A percentile compares a stretch with the other conserved stretches of the same genome.
These are phyloP conservation scores for Nakazawaea laoshanensis DNA, from an alignment of 805 yeast species.

Conservation along the genomic window DNA sequence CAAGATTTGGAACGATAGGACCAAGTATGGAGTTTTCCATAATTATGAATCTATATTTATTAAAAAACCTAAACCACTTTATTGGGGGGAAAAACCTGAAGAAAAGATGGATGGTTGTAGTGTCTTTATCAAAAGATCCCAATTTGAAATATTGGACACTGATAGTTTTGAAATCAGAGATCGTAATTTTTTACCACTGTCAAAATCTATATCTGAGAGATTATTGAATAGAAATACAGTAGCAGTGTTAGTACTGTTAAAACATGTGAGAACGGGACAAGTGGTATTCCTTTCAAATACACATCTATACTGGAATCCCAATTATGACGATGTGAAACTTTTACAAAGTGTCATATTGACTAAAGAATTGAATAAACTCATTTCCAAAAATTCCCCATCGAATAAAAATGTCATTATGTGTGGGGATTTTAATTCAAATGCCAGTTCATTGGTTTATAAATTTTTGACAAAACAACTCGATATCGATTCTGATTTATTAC, in stretches of 20 bases:
- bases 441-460: conserved; percentile 39
- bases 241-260: conserved; percentile 39
- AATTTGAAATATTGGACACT: conserved; percentile 32
- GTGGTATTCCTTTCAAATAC: conserved; percentile 45
- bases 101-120: conserved; percentile 55
- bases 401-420: conserved; percentile 33
- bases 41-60: conserved; percentile 41
- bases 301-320: conserved; percentile 51
- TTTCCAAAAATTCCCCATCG: conserved; percentile 17
- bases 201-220: conserved; percentile 25
- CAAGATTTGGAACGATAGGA: conserved; percentile 26
- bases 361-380: conserved; percentile 16
- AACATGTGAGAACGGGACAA: conserved; percentile 32
- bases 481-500: not conserved
- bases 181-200: conserved; percentile 20
- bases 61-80: conserved; percentile 40
- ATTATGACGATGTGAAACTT: conserved; percentile 44
- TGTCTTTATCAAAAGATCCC: conserved; percentile 37
- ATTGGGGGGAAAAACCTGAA: conserved; percentile 36
- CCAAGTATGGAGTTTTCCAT: conserved; percentile 14
- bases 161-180: conserved; percentile 20
- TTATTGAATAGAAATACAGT: conserved; percentile 46
- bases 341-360: conserved; percentile 42
- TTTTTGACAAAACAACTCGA: conserved; percentile 16
- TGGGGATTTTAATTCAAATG: conserved; percentile 51